These are phyloP conservation scores for Acrodontium crateriforme DNA, from an alignment of 2,329 filamentous ascomycete genomes.

Conservation along the genomic window DNA sequence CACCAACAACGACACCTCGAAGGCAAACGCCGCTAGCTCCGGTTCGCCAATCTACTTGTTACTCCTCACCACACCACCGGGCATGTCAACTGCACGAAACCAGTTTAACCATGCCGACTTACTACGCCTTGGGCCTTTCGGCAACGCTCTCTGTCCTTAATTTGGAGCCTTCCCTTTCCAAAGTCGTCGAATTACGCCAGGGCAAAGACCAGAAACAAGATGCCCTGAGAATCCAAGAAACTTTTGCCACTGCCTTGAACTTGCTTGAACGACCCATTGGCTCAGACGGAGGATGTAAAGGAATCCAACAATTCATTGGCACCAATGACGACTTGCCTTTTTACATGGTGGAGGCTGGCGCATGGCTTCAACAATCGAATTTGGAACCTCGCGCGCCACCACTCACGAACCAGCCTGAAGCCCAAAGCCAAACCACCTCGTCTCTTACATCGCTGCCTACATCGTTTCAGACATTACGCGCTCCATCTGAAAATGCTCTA, in stretches of 20 bases:
- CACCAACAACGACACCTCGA: no score
- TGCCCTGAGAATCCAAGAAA: conserved; percentile 8
- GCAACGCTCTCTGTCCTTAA: conserved; percentile 13
- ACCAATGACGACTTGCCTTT: conserved; percentile 18
- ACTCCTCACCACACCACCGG: no score
- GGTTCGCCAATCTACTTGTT: no score
- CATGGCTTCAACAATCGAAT: conserved; percentile 1
- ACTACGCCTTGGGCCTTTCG: conserved; percentile 14
- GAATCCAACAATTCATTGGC: conserved; percentile 20
- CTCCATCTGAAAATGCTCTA: no score
- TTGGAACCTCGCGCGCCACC: neutral
- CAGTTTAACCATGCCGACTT: conserved; percentile 16
- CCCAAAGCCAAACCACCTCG: no score
- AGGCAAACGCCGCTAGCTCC: no score
- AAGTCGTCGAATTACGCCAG: conserved; percentile 7
- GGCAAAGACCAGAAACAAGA: conserved; percentile 7
- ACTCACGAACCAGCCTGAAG: no score
- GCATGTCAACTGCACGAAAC: no score
- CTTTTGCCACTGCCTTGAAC: conserved; percentile 5
- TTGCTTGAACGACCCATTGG: conserved; percentile 13
- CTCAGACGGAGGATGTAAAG: conserved; percentile 6
- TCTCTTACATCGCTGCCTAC: conserved; percentile 1
- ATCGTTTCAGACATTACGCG: conserved; percentile 1
- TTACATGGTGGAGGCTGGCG: conserved; percentile 19
- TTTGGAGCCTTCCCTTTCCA: conserved; percentile 11